phyloP scores from a whole-genome alignment of 2,329 filamentous ascomycete species.

The Alternaria novae-zelandiae region DNA sequence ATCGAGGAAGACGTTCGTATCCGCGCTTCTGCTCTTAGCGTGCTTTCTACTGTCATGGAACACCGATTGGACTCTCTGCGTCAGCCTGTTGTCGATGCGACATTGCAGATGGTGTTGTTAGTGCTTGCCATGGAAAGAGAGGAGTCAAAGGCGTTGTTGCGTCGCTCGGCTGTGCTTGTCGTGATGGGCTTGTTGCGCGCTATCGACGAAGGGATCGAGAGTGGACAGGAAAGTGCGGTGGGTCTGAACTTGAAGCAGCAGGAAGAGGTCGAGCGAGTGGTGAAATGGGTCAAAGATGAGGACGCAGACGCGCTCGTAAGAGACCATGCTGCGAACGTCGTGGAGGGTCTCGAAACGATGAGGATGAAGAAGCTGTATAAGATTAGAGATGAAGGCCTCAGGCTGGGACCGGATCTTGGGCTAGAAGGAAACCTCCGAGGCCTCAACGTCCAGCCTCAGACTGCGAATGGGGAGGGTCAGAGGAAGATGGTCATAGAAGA shows the following conservation, averaged over 20 bases:
- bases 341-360: conserved; percentile 71
- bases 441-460: conserved; percentile 49
- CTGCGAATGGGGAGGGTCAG: conserved; percentile 14
- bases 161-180: conserved; percentile 69
- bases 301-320: conserved; percentile 73
- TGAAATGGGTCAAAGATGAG: conserved; percentile 68
- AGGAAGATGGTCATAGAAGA: conserved; percentile 60
- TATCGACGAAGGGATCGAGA: conserved; percentile 59
- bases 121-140: conserved; percentile 68
- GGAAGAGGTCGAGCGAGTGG: conserved; percentile 66
- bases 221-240: conserved; percentile 50
- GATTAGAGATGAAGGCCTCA: conserved; percentile 32
- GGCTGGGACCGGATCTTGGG: conserved; percentile 32
- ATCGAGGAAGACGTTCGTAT: conserved; percentile 71
- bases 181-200: conserved; percentile 68
- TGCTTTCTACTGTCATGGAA: conserved; percentile 67
- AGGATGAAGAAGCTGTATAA: conserved; percentile 60
- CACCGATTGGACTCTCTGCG: conserved; percentile 57
- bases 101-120: conserved; percentile 68
- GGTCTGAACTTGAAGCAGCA: conserved; percentile 63
- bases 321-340: conserved; percentile 70
- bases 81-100: conserved; percentile 46
- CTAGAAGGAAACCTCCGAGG: conserved; percentile 54
- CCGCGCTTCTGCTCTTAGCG: conserved; percentile 71
- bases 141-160: conserved; percentile 67